Evolutionary conservation across 257 asterid genomes (phyloP), one percentile per base, ranked within the genome.

Genomic region (Rehmannia glutinosa): DNA sequence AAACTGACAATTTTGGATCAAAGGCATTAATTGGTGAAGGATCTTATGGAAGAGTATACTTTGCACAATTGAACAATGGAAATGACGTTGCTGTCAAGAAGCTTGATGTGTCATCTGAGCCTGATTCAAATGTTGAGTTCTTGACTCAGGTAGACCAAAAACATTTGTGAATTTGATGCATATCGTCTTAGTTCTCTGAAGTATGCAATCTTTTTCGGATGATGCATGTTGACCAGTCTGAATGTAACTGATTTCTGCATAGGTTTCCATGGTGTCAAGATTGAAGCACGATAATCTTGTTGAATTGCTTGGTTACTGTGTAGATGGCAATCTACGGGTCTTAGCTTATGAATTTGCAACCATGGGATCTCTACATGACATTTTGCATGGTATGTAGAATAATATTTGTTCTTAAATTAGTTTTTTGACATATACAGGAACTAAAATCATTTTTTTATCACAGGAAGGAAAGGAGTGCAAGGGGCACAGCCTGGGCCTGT

Each of bases 401-500:
- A 53, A 53, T n/a, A 17, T 58, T 63, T 61, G 64, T 64, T 70
- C 39, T 32, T 72, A 43, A 32, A 46, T 65, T 69, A 52, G 42
- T 5, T 75, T 62, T 19, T 54, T n/a, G 0, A 13, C 1, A 23
- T 9, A 30, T 41, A 7, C 45, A 23, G 70, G 68, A 60, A 41
- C 58, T 30, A 27, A 36, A 24, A 39, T 23, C 17, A 17, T 57
- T 66, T 59, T 24, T 43, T 39, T 24, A 35, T 73, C 59, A 46
- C 84, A 92, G 98, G 98, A 78, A 83, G 98, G 78, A 92, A 92
- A 86, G 98, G 98, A 61, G 95, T 92, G 42, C 97, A 90, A 72
- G 97, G 97, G 70, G 96, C 98, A 41, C 98, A 92, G 71, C 97
- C 98, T 72, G 98, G 98, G 53, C 98, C 98, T 57, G 88, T 86